Evolutionary conservation across 2,329 filamentous ascomycete genomes (phyloP).

Genomic region (Didymella pomorum): DNA sequence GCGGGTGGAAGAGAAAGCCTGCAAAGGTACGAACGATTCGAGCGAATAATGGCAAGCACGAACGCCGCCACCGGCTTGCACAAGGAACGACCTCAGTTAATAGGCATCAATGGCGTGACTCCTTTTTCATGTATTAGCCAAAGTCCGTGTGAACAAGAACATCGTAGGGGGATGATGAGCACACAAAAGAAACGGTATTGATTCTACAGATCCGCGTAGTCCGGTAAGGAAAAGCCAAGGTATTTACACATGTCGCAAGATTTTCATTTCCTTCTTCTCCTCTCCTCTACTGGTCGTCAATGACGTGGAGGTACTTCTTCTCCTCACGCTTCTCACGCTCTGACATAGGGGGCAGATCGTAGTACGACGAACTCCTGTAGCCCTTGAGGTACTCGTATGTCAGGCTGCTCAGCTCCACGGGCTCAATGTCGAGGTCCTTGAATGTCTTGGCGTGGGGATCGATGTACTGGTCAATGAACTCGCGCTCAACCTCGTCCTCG

Average conservation of each 20-base stretch:
- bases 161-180: too few species aligned
- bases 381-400: constrained; percentile 96
- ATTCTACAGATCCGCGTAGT: constrained; percentile 36
- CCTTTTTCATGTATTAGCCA: background rate
- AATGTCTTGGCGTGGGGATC: constrained; percentile 94
- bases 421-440: constrained; percentile 89
- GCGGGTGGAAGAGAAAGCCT: too few species aligned
- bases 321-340: constrained; percentile 95
- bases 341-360: constrained; percentile 92
- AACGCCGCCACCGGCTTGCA: too few species aligned
- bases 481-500: constrained; percentile 85
- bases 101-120: too few species aligned
- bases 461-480: constrained; percentile 92
- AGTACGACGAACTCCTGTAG: constrained; percentile 87
- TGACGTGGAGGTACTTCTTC: constrained; percentile 94
- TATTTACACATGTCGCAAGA: constrained; percentile 40
- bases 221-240: constrained; percentile 27
- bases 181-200: constrained; percentile 31
- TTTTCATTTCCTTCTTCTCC: constrained; percentile 17
- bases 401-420: constrained; percentile 82
- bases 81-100: too few species aligned
- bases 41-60: too few species aligned
- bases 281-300: constrained; percentile 49
- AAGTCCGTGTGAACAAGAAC: background rate
- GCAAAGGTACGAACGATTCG: too few species aligned